phyloP scores from a whole-genome alignment of 345 rosid genomes.

The Eucalyptus melliodora region DNA sequence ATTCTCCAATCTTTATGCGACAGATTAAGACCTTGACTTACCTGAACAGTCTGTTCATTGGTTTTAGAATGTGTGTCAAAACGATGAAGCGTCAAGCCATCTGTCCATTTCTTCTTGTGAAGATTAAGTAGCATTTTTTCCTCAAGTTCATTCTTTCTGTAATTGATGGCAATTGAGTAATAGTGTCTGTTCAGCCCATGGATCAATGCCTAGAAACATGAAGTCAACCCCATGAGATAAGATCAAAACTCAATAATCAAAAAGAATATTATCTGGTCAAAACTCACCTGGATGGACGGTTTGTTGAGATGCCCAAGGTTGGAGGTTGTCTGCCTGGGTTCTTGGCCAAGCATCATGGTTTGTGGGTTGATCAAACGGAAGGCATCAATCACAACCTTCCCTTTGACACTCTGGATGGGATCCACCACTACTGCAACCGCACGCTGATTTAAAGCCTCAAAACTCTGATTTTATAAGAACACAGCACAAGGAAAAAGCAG shows the following conservation, averaged over 20 bases:
- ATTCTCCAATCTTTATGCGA: neutral
- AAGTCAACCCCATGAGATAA: neutral
- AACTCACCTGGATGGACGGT: slow-evolving; percentile 88
- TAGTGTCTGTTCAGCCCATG: slow-evolving; percentile 97
- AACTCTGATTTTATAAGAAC: slow-evolving; percentile 42
- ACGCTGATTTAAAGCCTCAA: slow-evolving; percentile 94
- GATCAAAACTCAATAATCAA: neutral
- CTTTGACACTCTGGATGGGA: slow-evolving; percentile 96
- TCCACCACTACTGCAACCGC: slow-evolving; percentile 99
- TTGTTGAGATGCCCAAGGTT: slow-evolving; percentile 98
- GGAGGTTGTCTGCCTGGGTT: slow-evolving; percentile 95
- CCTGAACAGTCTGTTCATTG: slow-evolving; percentile 92
- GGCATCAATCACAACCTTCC: slow-evolving; percentile 97
- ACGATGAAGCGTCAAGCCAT: slow-evolving; percentile 73
- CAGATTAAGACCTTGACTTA: neutral
- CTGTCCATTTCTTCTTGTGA: slow-evolving; percentile 99
- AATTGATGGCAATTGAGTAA: slow-evolving; percentile 95
- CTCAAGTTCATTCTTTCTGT: slow-evolving; percentile 93
- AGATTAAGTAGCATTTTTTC: slow-evolving; percentile 95
- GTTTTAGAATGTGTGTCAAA: slow-evolving; percentile 91
- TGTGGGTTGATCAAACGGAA: slow-evolving; percentile 95
- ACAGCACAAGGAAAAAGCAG: neutral
- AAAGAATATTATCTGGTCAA: neutral
- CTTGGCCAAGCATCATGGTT: slow-evolving; percentile 99
- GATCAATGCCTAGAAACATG: slow-evolving; percentile 63